Evolutionary conservation across 176 grass and related monocot species (phyloP).

Genomic region (bread wheat (Triticum aestivum)): IWGSC_CS_RefSeq_v2.1 NC_057801.1:657480592-657481091

Average conservation of each 20-base stretch:
- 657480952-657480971: constrained; percentile 63
- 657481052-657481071: neutral
- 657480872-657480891: constrained; percentile 57
- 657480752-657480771: neutral
- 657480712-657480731: constrained; percentile 74
- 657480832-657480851: constrained; percentile 58
- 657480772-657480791: too few relatives aligned
- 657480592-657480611: constrained; percentile 80
- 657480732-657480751: constrained; percentile 39
- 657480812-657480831: constrained; percentile 68
- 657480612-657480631: constrained; percentile 83
- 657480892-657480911: constrained; percentile 23
- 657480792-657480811: constrained; percentile 4
- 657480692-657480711: constrained; percentile 60
- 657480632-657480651: constrained; percentile 50
- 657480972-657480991: constrained; percentile 76
- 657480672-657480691: constrained; percentile 70
- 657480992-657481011: neutral
- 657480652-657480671: constrained; percentile 70
- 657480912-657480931: constrained; percentile 56
- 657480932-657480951: constrained; percentile 68
- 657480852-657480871: constrained; percentile 73
- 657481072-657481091: constrained; percentile 67
- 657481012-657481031: too few relatives aligned
- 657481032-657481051: too few relatives aligned